phyloP scores from a whole-genome alignment of 352 stramenopile species.

The Phytophthora cactorum region DNA sequence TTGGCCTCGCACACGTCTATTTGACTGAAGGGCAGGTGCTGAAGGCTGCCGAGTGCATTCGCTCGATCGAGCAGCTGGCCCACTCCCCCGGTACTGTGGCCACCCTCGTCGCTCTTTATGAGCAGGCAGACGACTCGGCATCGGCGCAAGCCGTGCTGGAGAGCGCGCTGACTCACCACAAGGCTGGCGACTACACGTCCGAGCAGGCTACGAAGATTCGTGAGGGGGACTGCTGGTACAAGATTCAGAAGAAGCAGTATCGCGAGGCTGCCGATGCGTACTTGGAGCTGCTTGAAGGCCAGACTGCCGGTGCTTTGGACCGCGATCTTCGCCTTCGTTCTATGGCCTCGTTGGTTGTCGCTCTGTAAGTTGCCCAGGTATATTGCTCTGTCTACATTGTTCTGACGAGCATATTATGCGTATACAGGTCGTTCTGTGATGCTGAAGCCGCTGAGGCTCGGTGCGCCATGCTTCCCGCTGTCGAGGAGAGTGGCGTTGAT shows the following conservation, averaged over 20 bases:
- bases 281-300: constrained; percentile 71
- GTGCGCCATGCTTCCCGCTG: constrained; percentile 66
- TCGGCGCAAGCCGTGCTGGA: constrained; percentile 62
- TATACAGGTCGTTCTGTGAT: constrained; percentile 75
- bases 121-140: constrained; percentile 59
- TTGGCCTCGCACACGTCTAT: constrained; percentile 76
- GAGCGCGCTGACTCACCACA: constrained; percentile 59
- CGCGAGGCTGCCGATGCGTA: constrained; percentile 67
- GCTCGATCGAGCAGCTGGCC: constrained; percentile 65
- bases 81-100: constrained; percentile 80
- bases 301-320: constrained; percentile 61
- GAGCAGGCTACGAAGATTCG: constrained; percentile 72
- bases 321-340: constrained; percentile 76
- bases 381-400: constrained; percentile 12
- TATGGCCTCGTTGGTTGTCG: constrained; percentile 77
- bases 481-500: constrained; percentile 62
- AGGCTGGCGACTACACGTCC: constrained; percentile 58
- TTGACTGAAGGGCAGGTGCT: constrained; percentile 55
- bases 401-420: constrained; percentile 13
- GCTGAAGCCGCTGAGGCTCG: constrained; percentile 63
- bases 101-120: constrained; percentile 78
- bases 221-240: constrained; percentile 81
- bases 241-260: constrained; percentile 84
- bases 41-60: constrained; percentile 65
- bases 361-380: constrained; percentile 51